Evolutionary conservation across 768 basidiomycete genomes (phyloP), one percentile per base, ranked within the genome.

Genomic region (Krasilnikovozyma curviuscula): DNA sequence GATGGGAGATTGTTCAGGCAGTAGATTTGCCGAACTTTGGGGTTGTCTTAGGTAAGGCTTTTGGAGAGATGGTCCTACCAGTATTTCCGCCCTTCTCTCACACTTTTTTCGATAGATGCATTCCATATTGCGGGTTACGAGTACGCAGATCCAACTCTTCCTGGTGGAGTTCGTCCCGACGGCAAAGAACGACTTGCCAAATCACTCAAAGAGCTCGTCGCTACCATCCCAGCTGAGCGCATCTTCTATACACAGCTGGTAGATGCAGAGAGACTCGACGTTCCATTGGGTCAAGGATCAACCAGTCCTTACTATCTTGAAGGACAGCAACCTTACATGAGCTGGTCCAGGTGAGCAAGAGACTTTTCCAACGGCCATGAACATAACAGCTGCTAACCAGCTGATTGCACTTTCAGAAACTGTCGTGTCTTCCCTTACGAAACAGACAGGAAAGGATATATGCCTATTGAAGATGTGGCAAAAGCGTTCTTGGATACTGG

Each of bases 41-140:
- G n/a, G 6, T 30, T 16, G 50, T 51, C n/a, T n/a, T n/a, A n/a
- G n/a, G n/a, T n/a, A n/a, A n/a, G n/a, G n/a, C n/a, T n/a, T n/a
- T n/a, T n/a, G n/a, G n/a, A n/a, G n/a, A n/a, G n/a, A n/a, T n/a
- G n/a, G n/a, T n/a, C n/a, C n/a, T n/a, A n/a, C n/a, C n/a, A n/a
- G n/a, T n/a, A n/a, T n/a, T n/a, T n/a, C n/a, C n/a, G n/a, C n/a
- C n/a, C n/a, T n/a, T n/a, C n/a, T n/a, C n/a, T n/a, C n/a, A n/a
- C n/a, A n/a, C n/a, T n/a, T n/a, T n/a, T n/a, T n/a, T n/a, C n/a
- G n/a, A 37, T 51, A 19, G 50, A 51, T 27, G 43, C 50, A 3
- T 51, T 51, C 53, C 53, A 54, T 31, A 51, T 54, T 23, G 53
- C 49, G 6, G 53, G 53, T 14, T 45, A 31, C 39, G 52, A 54